Evolutionary conservation across 495 filamentous ascomycete genomes (phyloP).

Genomic region (Daldinia bambusicola): DNA sequence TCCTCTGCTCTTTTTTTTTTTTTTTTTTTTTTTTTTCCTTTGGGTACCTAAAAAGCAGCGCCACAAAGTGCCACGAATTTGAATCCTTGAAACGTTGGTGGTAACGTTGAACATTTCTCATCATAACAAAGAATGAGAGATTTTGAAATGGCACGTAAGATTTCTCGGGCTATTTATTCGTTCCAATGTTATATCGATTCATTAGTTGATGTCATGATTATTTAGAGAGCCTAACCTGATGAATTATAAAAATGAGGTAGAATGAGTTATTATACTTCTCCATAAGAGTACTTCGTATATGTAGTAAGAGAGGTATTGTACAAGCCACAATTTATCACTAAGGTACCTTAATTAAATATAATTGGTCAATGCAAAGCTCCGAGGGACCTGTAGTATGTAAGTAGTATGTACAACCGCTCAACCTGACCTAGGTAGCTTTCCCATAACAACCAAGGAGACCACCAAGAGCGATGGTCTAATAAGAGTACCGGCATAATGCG

Average conservation of each 20-base stretch:
- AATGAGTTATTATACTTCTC: too few relatives aligned
- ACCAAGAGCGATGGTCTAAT: neutral
- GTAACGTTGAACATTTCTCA: neutral
- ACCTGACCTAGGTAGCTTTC: neutral
- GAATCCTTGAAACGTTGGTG: neutral
- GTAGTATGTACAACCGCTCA: neutral
- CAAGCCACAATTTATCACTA: slow-evolving; percentile 23
- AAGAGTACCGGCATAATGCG: slow-evolving; percentile 20
- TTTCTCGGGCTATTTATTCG: neutral
- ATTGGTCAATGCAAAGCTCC: slow-evolving; percentile 12
- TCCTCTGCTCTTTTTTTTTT: neutral
- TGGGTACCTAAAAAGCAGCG: neutral
- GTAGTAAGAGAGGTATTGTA: too few relatives aligned
- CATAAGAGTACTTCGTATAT: too few relatives aligned
- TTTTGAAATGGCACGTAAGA: neutral
- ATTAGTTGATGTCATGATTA: too few relatives aligned
- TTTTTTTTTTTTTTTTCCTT: neutral
- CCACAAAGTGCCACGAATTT: neutral
- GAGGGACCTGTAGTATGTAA: neutral
- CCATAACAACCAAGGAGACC: neutral
- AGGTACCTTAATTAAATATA: neutral
- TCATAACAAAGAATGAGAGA: neutral
- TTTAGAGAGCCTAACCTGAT: neutral
- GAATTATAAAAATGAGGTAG: too few relatives aligned
- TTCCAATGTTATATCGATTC: too few relatives aligned